These are phyloP conservation scores for Zasmidium cellare DNA, from an alignment of 2,329 filamentous ascomycete species.

Conservation along the genomic window DNA sequence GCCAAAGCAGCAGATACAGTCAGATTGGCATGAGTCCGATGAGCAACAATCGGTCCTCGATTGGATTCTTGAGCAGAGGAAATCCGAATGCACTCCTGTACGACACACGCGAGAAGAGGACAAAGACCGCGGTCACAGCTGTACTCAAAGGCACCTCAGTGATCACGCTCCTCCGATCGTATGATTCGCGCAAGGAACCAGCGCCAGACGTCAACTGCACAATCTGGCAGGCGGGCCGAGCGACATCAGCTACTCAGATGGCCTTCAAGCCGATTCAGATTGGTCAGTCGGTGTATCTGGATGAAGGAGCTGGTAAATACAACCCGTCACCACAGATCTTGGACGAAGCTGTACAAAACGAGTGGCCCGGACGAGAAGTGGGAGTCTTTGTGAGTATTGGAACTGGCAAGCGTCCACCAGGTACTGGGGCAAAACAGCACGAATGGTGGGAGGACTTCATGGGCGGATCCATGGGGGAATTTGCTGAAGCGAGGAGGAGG, in stretches of 20 bases:
- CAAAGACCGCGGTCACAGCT: conserved; percentile 77
- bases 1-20: conserved; percentile 80
- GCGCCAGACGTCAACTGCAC: conserved; percentile 89
- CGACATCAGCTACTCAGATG: conserved; percentile 86
- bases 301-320: conserved; percentile 88
- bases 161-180: conserved; percentile 76
- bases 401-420: conserved; percentile 81
- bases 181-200: conserved; percentile 90
- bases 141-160: conserved; percentile 80
- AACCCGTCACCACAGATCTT: conserved; percentile 84
- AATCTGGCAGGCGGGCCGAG: conserved; percentile 94
- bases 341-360: conserved; percentile 87
- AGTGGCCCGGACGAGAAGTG: conserved; percentile 92
- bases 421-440: conserved; percentile 66
- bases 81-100: conserved; percentile 87
- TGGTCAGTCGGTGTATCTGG: conserved; percentile 89
- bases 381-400: conserved; percentile 91
- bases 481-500: conserved; percentile 81
- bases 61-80: conserved; percentile 62
- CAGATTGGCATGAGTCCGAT: conserved; percentile 68
- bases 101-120: conserved; percentile 75
- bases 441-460: conserved; percentile 92
- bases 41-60: conserved; percentile 51
- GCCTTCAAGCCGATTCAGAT: conserved; percentile 96
- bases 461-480: conserved; percentile 71